Conservation (phyloP, 2,329 filamentous ascomycete genomes). For the Trichocomaceae sp. region DNA sequence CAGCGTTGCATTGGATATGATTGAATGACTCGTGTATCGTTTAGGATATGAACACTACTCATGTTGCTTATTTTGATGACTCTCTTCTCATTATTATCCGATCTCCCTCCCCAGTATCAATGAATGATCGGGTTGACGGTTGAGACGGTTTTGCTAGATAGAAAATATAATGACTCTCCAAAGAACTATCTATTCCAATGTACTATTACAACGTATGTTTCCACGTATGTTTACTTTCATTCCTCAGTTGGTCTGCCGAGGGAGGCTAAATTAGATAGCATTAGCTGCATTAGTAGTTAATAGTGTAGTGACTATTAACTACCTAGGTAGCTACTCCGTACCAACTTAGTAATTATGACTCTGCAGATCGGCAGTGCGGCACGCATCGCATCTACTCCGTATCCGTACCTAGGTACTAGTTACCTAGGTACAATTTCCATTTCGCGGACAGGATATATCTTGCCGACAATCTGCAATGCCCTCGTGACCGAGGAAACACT, state of each 20-base stretch:
- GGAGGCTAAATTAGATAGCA: background rate
- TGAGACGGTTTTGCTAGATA: background rate
- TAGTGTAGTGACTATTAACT: too few species aligned
- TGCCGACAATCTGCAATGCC: too few species aligned
- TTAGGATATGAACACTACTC: background rate
- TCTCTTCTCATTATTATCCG: conserved; percentile 3
- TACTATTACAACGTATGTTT: background rate
- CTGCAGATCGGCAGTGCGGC: background rate
- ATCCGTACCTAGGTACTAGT: too few species aligned
- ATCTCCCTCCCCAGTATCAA: conserved; percentile 5
- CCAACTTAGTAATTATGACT: too few species aligned
- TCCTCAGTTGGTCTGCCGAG: background rate
- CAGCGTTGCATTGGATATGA: conserved; percentile 4
- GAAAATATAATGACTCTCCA: background rate
- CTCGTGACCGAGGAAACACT: too few species aligned
- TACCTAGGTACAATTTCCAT: too few species aligned
- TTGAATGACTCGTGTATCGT: background rate
- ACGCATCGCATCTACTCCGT: background rate
- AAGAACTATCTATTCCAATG: background rate
- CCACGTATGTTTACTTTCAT: background rate
- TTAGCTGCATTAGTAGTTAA: background rate
- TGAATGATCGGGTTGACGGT: background rate
- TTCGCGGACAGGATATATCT: too few species aligned
- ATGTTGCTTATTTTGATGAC: background rate
- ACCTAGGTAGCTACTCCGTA: too few species aligned